Conservation (phyloP, 108 stramenopile genomes). For the Poteriospumella lacustris region DNA sequence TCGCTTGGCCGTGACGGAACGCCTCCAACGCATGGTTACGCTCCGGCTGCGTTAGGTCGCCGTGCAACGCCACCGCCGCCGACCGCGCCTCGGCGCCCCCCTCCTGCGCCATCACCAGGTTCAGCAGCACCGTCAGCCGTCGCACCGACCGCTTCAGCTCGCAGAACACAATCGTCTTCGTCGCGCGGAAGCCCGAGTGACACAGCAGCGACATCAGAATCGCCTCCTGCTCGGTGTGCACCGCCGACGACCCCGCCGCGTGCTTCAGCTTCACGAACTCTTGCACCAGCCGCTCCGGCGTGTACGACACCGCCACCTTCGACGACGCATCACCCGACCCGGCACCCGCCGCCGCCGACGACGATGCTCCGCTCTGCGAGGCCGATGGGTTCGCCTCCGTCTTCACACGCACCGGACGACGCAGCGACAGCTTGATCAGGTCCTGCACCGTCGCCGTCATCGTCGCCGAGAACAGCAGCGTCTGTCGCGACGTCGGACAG, state of each 20-base stretch:
- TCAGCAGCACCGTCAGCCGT: slow-evolving; percentile 32
- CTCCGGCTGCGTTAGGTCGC: slow-evolving; percentile 75
- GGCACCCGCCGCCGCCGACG: no score
- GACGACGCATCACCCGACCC: no score
- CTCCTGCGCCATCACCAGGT: slow-evolving; percentile 43
- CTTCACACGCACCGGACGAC: slow-evolving; percentile 77
- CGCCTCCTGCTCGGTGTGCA: slow-evolving; percentile 45
- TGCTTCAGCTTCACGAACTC: slow-evolving; percentile 91
- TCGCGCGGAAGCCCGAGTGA: slow-evolving; percentile 69
- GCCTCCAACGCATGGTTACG: slow-evolving; percentile 77
- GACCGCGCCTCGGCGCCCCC: no score
- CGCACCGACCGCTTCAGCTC: slow-evolving; percentile 37
- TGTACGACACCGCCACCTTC: no score
- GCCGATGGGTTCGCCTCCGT: no score
- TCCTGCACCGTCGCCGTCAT: slow-evolving; percentile 90
- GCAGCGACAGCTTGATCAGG: slow-evolving; percentile 74
- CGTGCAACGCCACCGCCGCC: slow-evolving; percentile 88
- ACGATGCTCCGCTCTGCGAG: no score
- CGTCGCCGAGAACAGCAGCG: slow-evolving; percentile 94
- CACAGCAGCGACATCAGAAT: slow-evolving; percentile 77
- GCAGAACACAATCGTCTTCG: slow-evolving; percentile 87
- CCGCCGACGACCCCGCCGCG: no score
- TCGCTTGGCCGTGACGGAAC: slow-evolving; percentile 78
- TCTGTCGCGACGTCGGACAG: slow-evolving; percentile 76
- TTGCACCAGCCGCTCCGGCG: slow-evolving; percentile 86